phyloP scores from a whole-genome alignment of 345 rosid species.

The Punica granatum region DNA sequence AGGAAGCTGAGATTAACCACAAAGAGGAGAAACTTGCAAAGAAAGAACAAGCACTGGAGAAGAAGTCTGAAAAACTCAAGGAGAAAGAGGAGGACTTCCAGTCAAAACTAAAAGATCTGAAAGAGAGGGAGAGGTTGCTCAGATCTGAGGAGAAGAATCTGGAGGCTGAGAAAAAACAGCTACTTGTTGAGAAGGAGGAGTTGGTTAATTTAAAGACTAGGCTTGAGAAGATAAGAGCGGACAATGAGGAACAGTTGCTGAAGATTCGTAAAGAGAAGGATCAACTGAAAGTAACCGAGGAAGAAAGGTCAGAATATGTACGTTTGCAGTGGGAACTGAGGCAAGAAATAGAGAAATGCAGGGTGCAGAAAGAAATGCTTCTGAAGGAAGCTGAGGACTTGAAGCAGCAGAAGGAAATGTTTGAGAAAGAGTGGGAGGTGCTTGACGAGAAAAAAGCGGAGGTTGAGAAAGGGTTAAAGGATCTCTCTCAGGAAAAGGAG shows the following conservation, averaged over 20 bases:
- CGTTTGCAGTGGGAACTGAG: slow-evolving; percentile 75
- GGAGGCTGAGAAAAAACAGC: slow-evolving; percentile 45
- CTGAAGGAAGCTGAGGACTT: slow-evolving; percentile 81
- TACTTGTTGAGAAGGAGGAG: slow-evolving; percentile 46
- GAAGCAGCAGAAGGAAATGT: slow-evolving; percentile 70
- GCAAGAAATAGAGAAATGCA: slow-evolving; percentile 63
- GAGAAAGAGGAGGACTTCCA: slow-evolving; percentile 74
- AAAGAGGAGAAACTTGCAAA: slow-evolving; percentile 72
- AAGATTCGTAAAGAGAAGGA: slow-evolving; percentile 57
- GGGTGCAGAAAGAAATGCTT: slow-evolving; percentile 66
- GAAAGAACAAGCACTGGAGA: slow-evolving; percentile 71
- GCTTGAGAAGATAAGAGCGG: slow-evolving; percentile 56
- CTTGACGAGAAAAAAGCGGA: slow-evolving; percentile 68
- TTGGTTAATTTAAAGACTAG: slow-evolving; percentile 47
- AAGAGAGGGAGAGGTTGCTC: slow-evolving; percentile 64
- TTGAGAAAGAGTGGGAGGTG: slow-evolving; percentile 95
- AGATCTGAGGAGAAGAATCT: slow-evolving; percentile 55
- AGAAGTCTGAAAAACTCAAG: slow-evolving; percentile 58
- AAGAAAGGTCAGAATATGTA: slow-evolving; percentile 64
- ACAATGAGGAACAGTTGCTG: slow-evolving; percentile 54
- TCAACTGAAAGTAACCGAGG: slow-evolving; percentile 55
- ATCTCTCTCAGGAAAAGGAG: slow-evolving; percentile 41
- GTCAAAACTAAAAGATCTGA: slow-evolving; percentile 43
- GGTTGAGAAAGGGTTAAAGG: slow-evolving; percentile 48
- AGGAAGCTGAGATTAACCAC: slow-evolving; percentile 78